Evolutionary conservation across 441 rosid genomes (phyloP).

Genomic region (Erysimum cheiri): DNA sequence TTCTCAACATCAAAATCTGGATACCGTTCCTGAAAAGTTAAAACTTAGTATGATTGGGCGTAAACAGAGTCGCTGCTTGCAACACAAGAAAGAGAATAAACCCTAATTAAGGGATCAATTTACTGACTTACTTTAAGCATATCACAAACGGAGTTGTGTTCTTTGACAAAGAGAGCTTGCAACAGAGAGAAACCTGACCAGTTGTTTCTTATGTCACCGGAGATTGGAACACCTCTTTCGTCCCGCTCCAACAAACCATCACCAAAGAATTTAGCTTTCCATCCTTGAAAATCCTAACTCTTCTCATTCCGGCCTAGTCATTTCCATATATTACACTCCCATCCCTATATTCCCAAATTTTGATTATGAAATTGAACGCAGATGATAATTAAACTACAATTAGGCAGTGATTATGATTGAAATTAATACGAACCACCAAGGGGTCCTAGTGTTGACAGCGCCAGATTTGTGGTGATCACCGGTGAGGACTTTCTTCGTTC

Average conservation of each 20-base stretch:
- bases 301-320: conserved; percentile 59
- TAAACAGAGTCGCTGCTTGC: conserved; percentile 27
- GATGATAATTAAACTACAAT: neutral
- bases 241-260: conserved; percentile 64
- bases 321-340: conserved; percentile 79
- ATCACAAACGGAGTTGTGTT: conserved; percentile 68
- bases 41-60: neutral
- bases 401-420: conserved; percentile 1
- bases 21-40: conserved; percentile 49
- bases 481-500: conserved; percentile 55
- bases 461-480: conserved; percentile 51
- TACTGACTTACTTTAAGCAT: conserved; percentile 54
- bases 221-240: conserved; percentile 61
- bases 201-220: conserved; percentile 73
- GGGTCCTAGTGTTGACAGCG: conserved; percentile 70
- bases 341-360: conserved; percentile 50
- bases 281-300: conserved; percentile 69
- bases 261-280: conserved; percentile 61
- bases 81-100: conserved; percentile 9
- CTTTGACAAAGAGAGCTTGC: conserved; percentile 69
- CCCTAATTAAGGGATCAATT: neutral
- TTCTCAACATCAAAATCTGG: conserved; percentile 63
- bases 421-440: conserved; percentile 66
- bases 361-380: neutral
- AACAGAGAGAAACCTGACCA: conserved; percentile 79